Base-by-base conservation (phyloP, 805 yeast species). In the Nakazawaea ishiwadae region DNA sequence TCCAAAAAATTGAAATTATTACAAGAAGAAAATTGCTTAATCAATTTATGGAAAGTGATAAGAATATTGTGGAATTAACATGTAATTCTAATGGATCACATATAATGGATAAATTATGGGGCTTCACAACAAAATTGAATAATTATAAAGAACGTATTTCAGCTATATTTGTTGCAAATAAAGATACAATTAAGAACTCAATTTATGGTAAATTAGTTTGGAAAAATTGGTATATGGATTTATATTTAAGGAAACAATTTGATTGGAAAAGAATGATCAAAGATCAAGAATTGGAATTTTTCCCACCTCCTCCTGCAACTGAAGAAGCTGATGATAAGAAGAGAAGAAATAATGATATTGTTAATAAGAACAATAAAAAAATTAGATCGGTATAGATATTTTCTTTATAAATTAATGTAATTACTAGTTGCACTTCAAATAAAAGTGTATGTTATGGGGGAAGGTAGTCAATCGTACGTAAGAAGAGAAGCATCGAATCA, bases 211-310 rank as follows among this genome's bases (percentile, higher is more conserved):
- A 82, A 56, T 73, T 79, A 52, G 98, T 93, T 1, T 93, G 97
- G 98, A 86, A 83, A 58, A 91, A 91, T 59, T 93, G 97, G 97
- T 65, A 75, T 23, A 73, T 91, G 81, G 98, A 93, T 58, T 63
- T 81, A 51, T 91, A 79, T 53, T 56, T 66, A 9, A 72, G 95
- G 56, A 80, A 81, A 61, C 75, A 81, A 58, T 76, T 69, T 54
- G 96, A 89, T 54, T 91, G 98, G 98, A 86, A 84, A 61, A 49
- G 70, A 12, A 49, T 75, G 29, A 69, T 81, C 14, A 84, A 77
- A 44, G 73, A 75, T 34, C 74, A 73, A 49, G 77, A 73, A 46
- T 51, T 56, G 31, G 72, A 62, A 31, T 47, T 61, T 28, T 66
- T 64, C 32, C 50, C 50, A 19, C 45, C 19, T 32, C 45, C 19